These are phyloP conservation scores for Alternaria novae-zelandiae DNA, from an alignment of 2,329 filamentous ascomycete genomes.

Conservation along the genomic window DNA sequence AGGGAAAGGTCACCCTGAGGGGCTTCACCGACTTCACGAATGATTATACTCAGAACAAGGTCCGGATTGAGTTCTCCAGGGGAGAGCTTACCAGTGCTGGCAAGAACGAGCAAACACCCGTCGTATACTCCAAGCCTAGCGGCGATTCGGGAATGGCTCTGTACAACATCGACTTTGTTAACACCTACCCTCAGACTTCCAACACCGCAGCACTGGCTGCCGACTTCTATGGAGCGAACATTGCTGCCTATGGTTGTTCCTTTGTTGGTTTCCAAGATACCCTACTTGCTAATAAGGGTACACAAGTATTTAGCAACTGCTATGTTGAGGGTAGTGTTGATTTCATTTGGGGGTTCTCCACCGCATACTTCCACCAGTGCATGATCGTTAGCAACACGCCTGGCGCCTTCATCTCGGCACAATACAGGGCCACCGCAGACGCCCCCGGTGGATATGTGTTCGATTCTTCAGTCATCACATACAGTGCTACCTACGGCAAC, in stretches of 20 bases:
- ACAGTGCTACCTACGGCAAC: slow-evolving; percentile 42
- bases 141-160: slow-evolving; percentile 24
- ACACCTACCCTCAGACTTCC: slow-evolving; percentile 30
- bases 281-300: slow-evolving; percentile 50
- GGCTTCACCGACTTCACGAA: slow-evolving; percentile 39
- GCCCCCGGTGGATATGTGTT: slow-evolving; percentile 58
- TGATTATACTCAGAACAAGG: slow-evolving; percentile 49
- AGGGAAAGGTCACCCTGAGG: slow-evolving; percentile 52
- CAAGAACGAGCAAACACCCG: slow-evolving; percentile 53
- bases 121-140: slow-evolving; percentile 51
- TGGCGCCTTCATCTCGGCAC: slow-evolving; percentile 29
- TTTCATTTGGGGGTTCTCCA: slow-evolving; percentile 62
- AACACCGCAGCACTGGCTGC: slow-evolving; percentile 52
- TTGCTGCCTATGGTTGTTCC: slow-evolving; percentile 62
- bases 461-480: slow-evolving; percentile 56
- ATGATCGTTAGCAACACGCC: slow-evolving; percentile 38
- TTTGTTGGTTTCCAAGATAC: slow-evolving; percentile 64
- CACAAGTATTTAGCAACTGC: slow-evolving; percentile 61
- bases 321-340: slow-evolving; percentile 64
- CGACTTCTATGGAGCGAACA: slow-evolving; percentile 56
- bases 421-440: slow-evolving; percentile 19
- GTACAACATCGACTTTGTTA: slow-evolving; percentile 52
- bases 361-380: slow-evolving; percentile 58
- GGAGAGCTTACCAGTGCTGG: slow-evolving; percentile 51
- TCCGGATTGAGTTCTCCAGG: slow-evolving; percentile 47